Base-by-base conservation (phyloP, 768 basidiomycete genomes). In the Gyrodon lividus region DNA sequence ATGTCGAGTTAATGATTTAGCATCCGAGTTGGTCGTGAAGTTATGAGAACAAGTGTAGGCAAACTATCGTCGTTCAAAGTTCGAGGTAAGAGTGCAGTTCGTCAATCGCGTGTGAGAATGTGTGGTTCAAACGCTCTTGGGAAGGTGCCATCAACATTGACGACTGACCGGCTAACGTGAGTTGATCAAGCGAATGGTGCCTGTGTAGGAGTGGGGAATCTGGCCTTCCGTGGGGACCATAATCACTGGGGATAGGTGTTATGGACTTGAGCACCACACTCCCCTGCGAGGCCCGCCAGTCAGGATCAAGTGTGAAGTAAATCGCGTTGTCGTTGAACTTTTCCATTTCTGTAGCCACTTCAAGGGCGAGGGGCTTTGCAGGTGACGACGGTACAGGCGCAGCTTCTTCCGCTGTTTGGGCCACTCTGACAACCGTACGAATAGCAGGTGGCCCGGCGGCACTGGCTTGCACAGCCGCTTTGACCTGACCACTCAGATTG, bases 261-360 rank as follows among this genome's bases (percentile, higher is more conserved):
- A 68, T 55, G 41, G 42, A 55, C 13, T 56, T 53, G 37, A 68
- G 47, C 35, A 47, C 23, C 14, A 50, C 54, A 23, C 65, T 64
- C 2, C 54, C 66, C 48, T 35, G 35, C 22, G 69, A 69, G 30
- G 44, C 46, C 2, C 47, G 51, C 53, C 61, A 60, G 23, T 50
- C 43, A 8, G 66, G 51, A 47, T 68, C 66, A 2, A 69, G 44
- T 24, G 63, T 62, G 48, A 68, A 66, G 52, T 66, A 68, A 33
- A 68, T 68, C 16, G 55, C 62, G 16, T 57, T 52, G 31, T 47
- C 40, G n/a, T 70, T 55, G 35, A 46, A 30, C 9, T 56, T 50
- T 39, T 55, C 57, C 19, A 46, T 50, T 24, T 53, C 28, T 45
- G 22, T n/a, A 28, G 17, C 19, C 2, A 16, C 10, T 19, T 50